Conservation (phyloP, 371 early-diverging fungal species). For the Dichotomocladium elegans region DNA sequence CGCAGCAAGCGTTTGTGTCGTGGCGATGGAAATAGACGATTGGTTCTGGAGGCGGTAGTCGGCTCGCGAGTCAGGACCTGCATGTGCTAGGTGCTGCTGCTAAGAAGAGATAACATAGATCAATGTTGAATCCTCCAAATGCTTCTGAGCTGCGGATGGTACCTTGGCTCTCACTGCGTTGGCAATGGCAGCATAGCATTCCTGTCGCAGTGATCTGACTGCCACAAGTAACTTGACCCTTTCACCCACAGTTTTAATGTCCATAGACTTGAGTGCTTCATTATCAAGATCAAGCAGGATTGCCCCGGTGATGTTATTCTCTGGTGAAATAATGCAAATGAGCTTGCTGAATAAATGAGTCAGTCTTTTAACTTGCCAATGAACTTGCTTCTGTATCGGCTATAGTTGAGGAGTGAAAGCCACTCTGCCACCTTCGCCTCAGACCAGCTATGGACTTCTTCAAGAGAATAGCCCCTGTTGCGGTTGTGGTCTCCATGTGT, state of each 20-base stretch:
- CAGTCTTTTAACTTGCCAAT: constrained; percentile 52
- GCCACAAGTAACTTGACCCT: constrained; percentile 73
- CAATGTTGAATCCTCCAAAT: too few relatives aligned
- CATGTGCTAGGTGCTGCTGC: too few relatives aligned
- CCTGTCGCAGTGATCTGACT: constrained; percentile 66
- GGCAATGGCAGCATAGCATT: constrained; percentile 46
- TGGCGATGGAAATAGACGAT: constrained; percentile 8
- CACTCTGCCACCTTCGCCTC: constrained; percentile 69
- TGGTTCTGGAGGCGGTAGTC: constrained; percentile 16
- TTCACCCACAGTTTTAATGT: constrained; percentile 80
- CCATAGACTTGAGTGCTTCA: constrained; percentile 77
- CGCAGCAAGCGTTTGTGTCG: constrained; percentile 3
- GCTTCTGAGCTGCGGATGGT: not conserved
- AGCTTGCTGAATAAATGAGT: too few relatives aligned
- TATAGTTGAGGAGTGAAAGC: constrained; percentile 70
- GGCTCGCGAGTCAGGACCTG: not conserved
- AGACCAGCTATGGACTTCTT: constrained; percentile 65
- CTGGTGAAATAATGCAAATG: constrained; percentile 18
- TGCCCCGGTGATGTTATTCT: constrained; percentile 77
- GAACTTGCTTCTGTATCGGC: constrained; percentile 65
- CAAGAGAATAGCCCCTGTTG: constrained; percentile 33
- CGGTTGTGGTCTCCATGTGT: constrained; percentile 34
- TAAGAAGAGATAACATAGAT: not conserved
- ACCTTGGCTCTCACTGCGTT: constrained; percentile 24
- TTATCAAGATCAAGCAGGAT: constrained; percentile 81